A percentile compares a stretch with the other conserved stretches of the same genome.
Conservation (phyloP, 148 eudicot genomes). For the Rheum nobile region DNA sequence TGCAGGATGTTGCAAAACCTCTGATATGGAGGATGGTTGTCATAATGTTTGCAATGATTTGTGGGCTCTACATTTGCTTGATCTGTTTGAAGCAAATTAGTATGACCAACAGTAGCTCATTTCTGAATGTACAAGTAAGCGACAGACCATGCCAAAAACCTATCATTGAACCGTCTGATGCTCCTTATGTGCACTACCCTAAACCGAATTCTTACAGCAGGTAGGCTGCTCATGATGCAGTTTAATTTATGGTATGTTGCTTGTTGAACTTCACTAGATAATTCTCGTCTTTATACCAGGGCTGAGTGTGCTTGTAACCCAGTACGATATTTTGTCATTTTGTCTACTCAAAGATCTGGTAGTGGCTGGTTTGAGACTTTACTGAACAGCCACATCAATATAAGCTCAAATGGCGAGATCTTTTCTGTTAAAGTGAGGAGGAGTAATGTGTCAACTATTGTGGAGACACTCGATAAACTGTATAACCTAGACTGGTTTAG, state of each 20-base stretch:
- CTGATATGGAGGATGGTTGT: slow-evolving; percentile 43
- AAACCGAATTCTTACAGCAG: slow-evolving; percentile 61
- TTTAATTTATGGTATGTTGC: neutral
- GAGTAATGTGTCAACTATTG: slow-evolving; percentile 49
- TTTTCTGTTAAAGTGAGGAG: slow-evolving; percentile 68
- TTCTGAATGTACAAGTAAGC: slow-evolving; percentile 28
- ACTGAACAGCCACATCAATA: slow-evolving; percentile 69
- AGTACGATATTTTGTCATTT: slow-evolving; percentile 67
- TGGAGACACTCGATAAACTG: slow-evolving; percentile 60
- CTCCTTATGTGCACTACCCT: slow-evolving; percentile 56
- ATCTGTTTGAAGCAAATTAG: slow-evolving; percentile 42
- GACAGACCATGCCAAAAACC: slow-evolving; percentile 36
- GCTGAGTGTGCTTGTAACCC: slow-evolving; percentile 79
- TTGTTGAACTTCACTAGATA: neutral
- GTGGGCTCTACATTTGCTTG: slow-evolving; percentile 54
- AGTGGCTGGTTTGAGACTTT: slow-evolving; percentile 97
- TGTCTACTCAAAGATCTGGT: slow-evolving; percentile 87
- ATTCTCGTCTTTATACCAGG: slow-evolving; percentile 20
- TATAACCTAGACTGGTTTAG: slow-evolving; percentile 67
- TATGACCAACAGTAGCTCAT: slow-evolving; percentile 15
- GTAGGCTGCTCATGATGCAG: slow-evolving; percentile 21
- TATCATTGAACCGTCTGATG: slow-evolving; percentile 35
- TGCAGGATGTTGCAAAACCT: slow-evolving; percentile 57
- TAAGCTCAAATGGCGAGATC: slow-evolving; percentile 86
- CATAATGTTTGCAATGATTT: slow-evolving; percentile 43